These are phyloP conservation scores for Fusarium verrucosum DNA, from an alignment of 2,329 filamentous ascomycete species.

Conservation along the genomic window DNA sequence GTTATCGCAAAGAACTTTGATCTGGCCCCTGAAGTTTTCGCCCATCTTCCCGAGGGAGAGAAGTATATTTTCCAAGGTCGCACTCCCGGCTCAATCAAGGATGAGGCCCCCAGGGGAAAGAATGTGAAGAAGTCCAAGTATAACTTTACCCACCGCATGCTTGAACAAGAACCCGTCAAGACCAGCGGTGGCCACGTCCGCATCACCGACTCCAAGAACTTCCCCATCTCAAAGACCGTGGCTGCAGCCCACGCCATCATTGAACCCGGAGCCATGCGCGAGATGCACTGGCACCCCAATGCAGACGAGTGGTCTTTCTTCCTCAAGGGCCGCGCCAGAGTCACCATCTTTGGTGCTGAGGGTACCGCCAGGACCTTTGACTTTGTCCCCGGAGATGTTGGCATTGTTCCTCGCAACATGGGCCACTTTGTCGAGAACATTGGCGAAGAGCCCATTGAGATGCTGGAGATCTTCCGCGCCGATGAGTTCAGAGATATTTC, in stretches of 20 bases:
- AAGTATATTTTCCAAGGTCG: constrained; percentile 83
- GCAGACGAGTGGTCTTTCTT: constrained; percentile 87
- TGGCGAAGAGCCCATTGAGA: constrained; percentile 77
- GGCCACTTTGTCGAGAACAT: constrained; percentile 86
- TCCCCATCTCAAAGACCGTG: constrained; percentile 76
- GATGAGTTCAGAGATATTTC: constrained; percentile 78
- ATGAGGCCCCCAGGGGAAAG: constrained; percentile 70
- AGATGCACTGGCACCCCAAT: constrained; percentile 86
- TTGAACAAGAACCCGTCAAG: constrained; percentile 72
- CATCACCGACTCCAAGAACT: constrained; percentile 80
- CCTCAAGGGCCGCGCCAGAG: constrained; percentile 73
- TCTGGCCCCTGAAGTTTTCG: constrained; percentile 74
- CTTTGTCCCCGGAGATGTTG: constrained; percentile 78
- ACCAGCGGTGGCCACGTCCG: constrained; percentile 72
- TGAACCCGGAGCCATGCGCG: constrained; percentile 74
- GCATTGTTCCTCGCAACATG: constrained; percentile 79
- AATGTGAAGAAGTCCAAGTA: constrained; percentile 72
- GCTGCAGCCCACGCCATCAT: constrained; percentile 78
- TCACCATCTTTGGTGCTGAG: constrained; percentile 78
- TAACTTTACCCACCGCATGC: constrained; percentile 76
- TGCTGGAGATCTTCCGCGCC: constrained; percentile 78
- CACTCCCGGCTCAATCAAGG: constrained; percentile 68
- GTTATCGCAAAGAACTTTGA: constrained; percentile 81
- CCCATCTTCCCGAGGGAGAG: constrained; percentile 70
- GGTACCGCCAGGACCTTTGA: constrained; percentile 78